A percentile compares a stretch with the other conserved stretches of the same genome.
Evolutionary conservation across 257 asterid genomes (phyloP).

Genomic region (Ligustrum vulgare): DNA sequence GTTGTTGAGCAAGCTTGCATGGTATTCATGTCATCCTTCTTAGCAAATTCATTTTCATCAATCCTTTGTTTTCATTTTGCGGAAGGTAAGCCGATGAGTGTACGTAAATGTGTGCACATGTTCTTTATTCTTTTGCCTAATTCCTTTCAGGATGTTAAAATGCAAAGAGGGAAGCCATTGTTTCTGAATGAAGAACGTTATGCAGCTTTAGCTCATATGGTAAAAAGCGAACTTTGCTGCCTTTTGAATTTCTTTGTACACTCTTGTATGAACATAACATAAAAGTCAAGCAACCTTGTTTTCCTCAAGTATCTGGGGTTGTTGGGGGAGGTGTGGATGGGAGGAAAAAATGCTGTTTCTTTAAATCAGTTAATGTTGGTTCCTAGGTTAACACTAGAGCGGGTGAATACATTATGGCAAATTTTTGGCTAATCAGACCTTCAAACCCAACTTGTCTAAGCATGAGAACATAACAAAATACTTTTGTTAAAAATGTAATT

Average conservation of each 20-base stretch:
- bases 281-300: not conserved
- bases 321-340: too few species aligned
- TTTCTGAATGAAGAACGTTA: slow-evolving; percentile 88
- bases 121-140: slow-evolving; percentile 10
- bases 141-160: slow-evolving; percentile 71
- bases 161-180: slow-evolving; percentile 88
- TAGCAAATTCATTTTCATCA: not conserved
- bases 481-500: too few species aligned
- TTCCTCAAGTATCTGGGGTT: not conserved
- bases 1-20: not conserved
- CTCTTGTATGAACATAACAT: not conserved
- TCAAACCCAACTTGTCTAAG: not conserved
- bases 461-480: not conserved
- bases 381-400: too few species aligned
- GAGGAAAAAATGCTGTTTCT: too few species aligned
- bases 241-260: not conserved
- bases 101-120: not conserved
- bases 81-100: not conserved
- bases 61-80: not conserved
- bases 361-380: too few species aligned
- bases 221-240: slow-evolving; percentile 26
- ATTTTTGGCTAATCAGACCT: not conserved
- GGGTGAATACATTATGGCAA: not conserved
- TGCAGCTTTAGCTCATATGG: slow-evolving; percentile 88
- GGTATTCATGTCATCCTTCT: not conserved